Conservation (phyloP, 441 rosid species). For the Francoa sonchifolia region DNA sequence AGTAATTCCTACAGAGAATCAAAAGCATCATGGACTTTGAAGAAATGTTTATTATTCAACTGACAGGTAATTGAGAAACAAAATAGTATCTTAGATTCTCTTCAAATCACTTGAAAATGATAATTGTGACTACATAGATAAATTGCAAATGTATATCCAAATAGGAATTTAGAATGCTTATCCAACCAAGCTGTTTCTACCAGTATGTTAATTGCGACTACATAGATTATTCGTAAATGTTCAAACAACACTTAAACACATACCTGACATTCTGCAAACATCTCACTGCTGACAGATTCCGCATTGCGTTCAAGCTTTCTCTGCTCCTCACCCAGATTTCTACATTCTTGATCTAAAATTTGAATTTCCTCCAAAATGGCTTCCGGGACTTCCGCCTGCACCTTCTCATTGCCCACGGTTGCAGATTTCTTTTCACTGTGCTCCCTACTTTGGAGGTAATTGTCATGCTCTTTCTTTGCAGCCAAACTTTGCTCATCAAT, state of each 20-base stretch:
- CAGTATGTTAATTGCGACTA: neutral
- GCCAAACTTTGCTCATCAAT: conserved; percentile 20
- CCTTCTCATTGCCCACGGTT: conserved; percentile 13
- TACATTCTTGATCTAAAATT: conserved; percentile 43
- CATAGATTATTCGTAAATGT: conserved; percentile 1
- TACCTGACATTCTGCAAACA: conserved; percentile 95
- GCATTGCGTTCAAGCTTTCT: conserved; percentile 92
- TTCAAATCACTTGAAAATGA: too few species aligned
- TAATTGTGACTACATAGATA: too few species aligned
- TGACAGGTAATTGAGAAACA: too few species aligned
- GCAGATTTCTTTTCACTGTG: conserved; percentile 17
- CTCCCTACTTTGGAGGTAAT: conserved; percentile 7
- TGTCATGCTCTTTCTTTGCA: conserved; percentile 20
- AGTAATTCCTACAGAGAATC: conserved; percentile 57
- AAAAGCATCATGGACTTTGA: conserved; percentile 10
- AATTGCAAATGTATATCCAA: too few species aligned
- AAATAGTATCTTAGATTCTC: too few species aligned
- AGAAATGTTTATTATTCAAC: too few species aligned
- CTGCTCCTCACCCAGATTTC: conserved; percentile 61
- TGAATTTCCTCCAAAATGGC: conserved; percentile 58
- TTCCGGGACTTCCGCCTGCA: conserved; percentile 30
- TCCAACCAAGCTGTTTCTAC: too few species aligned
- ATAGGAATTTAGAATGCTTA: too few species aligned
- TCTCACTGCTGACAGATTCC: conserved; percentile 88
- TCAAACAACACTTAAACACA: conserved; percentile 13